These are phyloP conservation scores for Podaxis mareebaensis DNA, from an alignment of 768 basidiomycete genomes.

Conservation along the genomic window DNA sequence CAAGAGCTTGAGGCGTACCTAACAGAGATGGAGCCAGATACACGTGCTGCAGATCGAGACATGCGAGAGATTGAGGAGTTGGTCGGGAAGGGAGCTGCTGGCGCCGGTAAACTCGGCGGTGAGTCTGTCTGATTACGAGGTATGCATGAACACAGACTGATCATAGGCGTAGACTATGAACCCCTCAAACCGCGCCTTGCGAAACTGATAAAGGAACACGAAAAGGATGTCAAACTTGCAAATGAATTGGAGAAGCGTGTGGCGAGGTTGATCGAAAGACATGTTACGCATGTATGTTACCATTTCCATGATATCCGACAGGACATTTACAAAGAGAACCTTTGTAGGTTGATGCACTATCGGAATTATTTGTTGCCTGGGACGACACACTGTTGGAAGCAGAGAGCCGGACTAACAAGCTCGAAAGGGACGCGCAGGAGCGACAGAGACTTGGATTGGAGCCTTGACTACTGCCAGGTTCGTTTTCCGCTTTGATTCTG, in stretches of 20 bases:
- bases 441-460: conserved; percentile 62
- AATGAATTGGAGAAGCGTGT: conserved; percentile 66
- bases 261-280: conserved; percentile 62
- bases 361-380: conserved; percentile 85
- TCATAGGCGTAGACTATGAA: conserved; percentile 51
- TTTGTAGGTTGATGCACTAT: conserved; percentile 71
- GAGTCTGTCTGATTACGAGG: conserved; percentile 15
- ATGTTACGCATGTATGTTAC: conserved; percentile 68
- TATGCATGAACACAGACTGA: background rate
- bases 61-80: conserved; percentile 75
- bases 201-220: conserved; percentile 54
- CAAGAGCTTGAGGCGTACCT: conserved; percentile 72
- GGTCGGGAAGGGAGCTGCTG: conserved; percentile 68
- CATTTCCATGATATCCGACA: conserved; percentile 5
- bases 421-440: conserved; percentile 66
- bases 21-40: conserved; percentile 80
- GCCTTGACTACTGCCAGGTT: background rate
- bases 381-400: conserved; percentile 73
- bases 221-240: conserved; percentile 59
- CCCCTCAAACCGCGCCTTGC: conserved; percentile 68
- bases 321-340: background rate
- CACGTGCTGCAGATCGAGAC: conserved; percentile 80
- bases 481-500: background rate
- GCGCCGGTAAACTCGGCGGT: conserved; percentile 74
- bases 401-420: conserved; percentile 54